Conservation (phyloP, 2,329 filamentous ascomycete species). For the Fusarium liriodendri region DNA sequence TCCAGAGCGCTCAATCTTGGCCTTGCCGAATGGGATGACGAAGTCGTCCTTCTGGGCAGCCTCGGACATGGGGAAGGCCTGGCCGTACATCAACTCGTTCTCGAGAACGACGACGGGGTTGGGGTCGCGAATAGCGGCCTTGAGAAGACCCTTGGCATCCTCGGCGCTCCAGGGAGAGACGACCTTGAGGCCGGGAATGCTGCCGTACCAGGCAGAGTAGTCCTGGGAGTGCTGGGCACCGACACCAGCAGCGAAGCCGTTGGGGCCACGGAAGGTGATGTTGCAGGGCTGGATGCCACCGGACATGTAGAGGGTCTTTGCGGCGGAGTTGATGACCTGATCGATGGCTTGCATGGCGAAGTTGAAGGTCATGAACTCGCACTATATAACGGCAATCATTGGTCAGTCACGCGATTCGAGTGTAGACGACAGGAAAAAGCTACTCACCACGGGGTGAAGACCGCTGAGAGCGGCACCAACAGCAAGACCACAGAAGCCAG, state of each 20-base stretch:
- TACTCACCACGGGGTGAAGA: conserved; percentile 89
- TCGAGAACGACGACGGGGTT: conserved; percentile 95
- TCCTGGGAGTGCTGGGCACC: conserved; percentile 99
- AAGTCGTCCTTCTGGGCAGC: conserved; percentile 97
- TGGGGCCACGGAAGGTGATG: conserved; percentile 99
- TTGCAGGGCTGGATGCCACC: conserved; percentile 99
- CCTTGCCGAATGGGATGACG: conserved; percentile 96
- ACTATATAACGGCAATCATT: conserved; percentile 61
- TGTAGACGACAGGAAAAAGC: background rate
- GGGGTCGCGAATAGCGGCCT: conserved; percentile 97
- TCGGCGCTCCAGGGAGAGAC: conserved; percentile 96
- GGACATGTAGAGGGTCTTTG: conserved; percentile 99
- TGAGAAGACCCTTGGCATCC: conserved; percentile 97
- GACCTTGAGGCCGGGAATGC: conserved; percentile 97
- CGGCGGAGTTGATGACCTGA: conserved; percentile 98
- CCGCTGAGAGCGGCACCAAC: conserved; percentile 95
- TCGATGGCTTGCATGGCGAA: conserved; percentile 99
- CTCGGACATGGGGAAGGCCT: conserved; percentile 96
- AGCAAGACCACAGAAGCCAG: conserved; percentile 92
- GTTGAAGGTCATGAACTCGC: conserved; percentile 99
- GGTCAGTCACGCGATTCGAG: conserved; percentile 21
- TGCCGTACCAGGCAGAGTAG: conserved; percentile 98
- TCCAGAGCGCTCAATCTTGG: conserved; percentile 96
- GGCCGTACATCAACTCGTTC: conserved; percentile 93
- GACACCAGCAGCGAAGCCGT: conserved; percentile 96